Conservation (phyloP, 176 grass and related monocot species). For the Carex parvula region DNA sequence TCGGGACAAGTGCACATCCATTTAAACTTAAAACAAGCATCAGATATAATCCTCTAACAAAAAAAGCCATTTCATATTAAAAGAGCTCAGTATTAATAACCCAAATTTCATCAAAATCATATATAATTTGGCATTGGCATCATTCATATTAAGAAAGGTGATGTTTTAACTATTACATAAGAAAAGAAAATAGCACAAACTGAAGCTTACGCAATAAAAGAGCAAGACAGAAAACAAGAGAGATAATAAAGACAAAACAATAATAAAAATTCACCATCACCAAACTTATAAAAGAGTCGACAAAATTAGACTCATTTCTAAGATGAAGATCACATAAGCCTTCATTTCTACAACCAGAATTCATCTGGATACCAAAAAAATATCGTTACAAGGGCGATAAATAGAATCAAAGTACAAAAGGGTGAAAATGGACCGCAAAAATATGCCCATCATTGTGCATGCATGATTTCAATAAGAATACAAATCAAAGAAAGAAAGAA, state of each 20-base stretch:
- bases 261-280: not conserved
- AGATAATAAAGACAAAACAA: not conserved
- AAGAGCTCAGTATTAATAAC: not conserved
- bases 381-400: conserved; percentile 9
- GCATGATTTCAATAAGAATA: conserved; percentile 21
- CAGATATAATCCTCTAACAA: not conserved
- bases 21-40: not conserved
- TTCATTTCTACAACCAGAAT: conserved; percentile 22
- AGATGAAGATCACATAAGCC: not conserved
- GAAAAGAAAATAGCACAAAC: not conserved
- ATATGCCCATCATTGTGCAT: conserved; percentile 29
- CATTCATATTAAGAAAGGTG: not conserved
- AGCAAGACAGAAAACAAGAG: not conserved
- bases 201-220: not conserved
- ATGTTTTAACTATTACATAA: not conserved
- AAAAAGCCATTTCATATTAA: not conserved
- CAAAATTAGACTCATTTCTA: conserved; percentile 12
- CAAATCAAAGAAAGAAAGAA: conserved; percentile 21
- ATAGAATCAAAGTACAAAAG: not conserved
- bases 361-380: conserved; percentile 13
- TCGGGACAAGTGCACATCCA: not conserved
- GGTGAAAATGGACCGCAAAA: conserved; percentile 13
- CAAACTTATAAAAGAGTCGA: not conserved
- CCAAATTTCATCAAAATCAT: not conserved
- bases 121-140: conserved; percentile 1